These are phyloP conservation scores for Tolypocladium amazonense DNA, from an alignment of 2,329 filamentous ascomycete species.

Conservation along the genomic window DNA sequence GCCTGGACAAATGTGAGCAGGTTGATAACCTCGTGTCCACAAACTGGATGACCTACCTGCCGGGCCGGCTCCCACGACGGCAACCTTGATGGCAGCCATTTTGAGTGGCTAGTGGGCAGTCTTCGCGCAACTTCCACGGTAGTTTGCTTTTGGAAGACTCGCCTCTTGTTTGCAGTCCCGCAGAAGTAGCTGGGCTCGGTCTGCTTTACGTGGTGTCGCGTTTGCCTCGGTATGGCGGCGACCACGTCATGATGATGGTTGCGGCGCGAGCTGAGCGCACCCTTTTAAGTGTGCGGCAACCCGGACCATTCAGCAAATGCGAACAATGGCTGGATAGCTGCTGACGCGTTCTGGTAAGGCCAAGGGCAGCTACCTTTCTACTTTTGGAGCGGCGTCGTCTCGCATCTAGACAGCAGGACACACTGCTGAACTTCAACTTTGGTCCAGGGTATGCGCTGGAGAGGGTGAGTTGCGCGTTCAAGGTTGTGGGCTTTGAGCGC, in stretches of 20 bases:
- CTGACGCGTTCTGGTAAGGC: neutral
- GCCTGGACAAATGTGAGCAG: constrained; percentile 4
- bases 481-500: neutral
- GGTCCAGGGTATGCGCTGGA: neutral
- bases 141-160: neutral
- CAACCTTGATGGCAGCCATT: neutral
- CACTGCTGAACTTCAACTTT: neutral
- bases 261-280: neutral
- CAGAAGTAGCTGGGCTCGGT: no score
- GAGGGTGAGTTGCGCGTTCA: neutral
- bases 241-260: neutral
- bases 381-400: neutral
- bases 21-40: no score
- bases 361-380: neutral
- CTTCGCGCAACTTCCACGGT: neutral
- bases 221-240: no score
- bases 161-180: neutral
- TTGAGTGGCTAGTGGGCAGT: no score
- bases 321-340: neutral
- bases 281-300: neutral
- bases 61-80: neutral
- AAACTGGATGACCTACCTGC: neutral
- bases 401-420: neutral
- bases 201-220: no score
- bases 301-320: neutral